Base-by-base conservation (phyloP, 2,329 filamentous ascomycete genomes). In the Arachnopeziza araneosa region DNA sequence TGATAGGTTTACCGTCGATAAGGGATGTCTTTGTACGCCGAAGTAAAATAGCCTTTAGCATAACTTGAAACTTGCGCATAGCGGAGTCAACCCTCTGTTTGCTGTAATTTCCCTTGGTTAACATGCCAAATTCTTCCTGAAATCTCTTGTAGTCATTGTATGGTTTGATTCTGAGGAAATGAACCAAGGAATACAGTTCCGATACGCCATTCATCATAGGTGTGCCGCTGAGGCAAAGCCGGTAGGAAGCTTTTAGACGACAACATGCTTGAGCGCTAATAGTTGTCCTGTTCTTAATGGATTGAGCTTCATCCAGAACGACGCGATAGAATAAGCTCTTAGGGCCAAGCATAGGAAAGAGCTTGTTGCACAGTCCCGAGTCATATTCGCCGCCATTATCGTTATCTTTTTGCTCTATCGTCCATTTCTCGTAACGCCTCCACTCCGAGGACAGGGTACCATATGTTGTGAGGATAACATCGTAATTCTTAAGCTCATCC, bases 171-270 rank as follows among this genome's bases (percentile, higher is more conserved):
- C 81, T 79, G 19, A 96, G 78, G 69, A 96, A 97, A 1, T 83
- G 82, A 52, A 96, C 79, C 22, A 96, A 76, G 0, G 91, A 89
- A 68, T 84, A 92, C 2, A 96, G 78, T 68, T 97, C 93, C 24
- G 83, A 78, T 2, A 93, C 84, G 14, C 81, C 85, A 67, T 96
- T 96, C 88, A 95, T 95, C 88, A 93, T 92, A 0, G 90, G 90
- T 0, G 90, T 95, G 24, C 90, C 90, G 2, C 87, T 91, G 72
- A 93, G 82, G 69, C 88, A 91, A 77, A 90, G 86, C 54, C 90
- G 81, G 69, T 89, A 83, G 44, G 76, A 78, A 17, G 88, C 78
- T 61, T 81, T 75, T 19, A 95, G 73, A 12, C 75, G 72, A 65
- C 78, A 83, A 30, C 83, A 83, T 4, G 84, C 89, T 63, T 80